phyloP scores from a whole-genome alignment of 495 filamentous ascomycete species.

The Lasiosphaeria hispida region DNA sequence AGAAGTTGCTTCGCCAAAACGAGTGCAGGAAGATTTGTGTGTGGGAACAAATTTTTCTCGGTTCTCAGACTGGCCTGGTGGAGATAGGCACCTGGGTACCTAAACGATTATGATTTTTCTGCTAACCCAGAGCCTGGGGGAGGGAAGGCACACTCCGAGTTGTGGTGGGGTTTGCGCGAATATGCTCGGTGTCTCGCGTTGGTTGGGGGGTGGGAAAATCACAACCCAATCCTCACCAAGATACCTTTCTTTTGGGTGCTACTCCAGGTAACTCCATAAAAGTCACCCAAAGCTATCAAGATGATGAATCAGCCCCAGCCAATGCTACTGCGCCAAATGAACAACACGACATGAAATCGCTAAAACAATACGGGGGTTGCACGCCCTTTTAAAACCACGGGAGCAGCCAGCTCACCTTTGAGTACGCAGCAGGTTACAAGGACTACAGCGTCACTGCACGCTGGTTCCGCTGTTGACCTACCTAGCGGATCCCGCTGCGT shows the following conservation, averaged over 20 bases:
- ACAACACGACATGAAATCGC: background rate
- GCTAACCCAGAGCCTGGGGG: background rate
- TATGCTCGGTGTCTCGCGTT: slow-evolving; percentile 24
- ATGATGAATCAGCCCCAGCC: background rate
- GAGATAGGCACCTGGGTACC: slow-evolving; percentile 27
- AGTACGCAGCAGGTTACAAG: no score
- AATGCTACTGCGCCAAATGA: background rate
- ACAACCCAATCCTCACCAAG: background rate
- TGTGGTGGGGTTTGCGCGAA: slow-evolving; percentile 31
- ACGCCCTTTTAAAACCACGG: background rate
- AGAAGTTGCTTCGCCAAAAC: slow-evolving; percentile 24
- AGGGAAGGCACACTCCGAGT: background rate
- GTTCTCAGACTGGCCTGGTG: slow-evolving; percentile 27
- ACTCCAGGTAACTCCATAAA: background rate
- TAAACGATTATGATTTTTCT: slow-evolving; percentile 25
- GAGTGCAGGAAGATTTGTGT: slow-evolving; percentile 33
- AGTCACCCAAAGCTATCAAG: slow-evolving; percentile 6
- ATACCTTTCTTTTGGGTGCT: background rate
- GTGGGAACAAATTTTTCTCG: slow-evolving; percentile 41
- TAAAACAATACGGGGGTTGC: background rate
- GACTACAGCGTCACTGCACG: no score
- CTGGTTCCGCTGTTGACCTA: no score
- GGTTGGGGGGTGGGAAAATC: background rate
- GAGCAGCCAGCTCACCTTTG: no score
- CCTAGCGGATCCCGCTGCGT: no score